Base-by-base conservation (phyloP, 768 basidiomycete species). In the Russula sp. region DNA sequence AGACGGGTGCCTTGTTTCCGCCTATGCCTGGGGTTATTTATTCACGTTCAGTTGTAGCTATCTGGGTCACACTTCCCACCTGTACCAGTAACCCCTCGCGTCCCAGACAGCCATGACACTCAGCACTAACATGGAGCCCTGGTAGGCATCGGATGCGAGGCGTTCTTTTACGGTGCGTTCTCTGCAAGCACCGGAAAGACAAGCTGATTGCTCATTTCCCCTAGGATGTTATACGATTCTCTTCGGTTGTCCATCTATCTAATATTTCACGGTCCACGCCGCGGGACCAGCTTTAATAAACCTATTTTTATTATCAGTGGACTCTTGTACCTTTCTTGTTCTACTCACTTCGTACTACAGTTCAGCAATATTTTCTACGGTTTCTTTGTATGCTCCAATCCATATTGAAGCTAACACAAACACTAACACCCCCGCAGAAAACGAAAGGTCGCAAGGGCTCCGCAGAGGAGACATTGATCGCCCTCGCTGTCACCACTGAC, bases 111-210 rank as follows among this genome's bases (percentile, higher is more conserved):
- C 22, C 18, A 76, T 75, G 73, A 44, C 36, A 24, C 72, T 77
- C 48, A 61, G 69, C 1, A 69, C 62, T 16, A 73, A 77, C 58
- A 18, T 78, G 1, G 73, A 40, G 73, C 75, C 14, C 64, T 79
- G 54, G 70, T 77, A 51, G 77, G 77, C 28, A 78, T 78, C 55
- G 73, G 61, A 2, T 76, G 72, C 65, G 78, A 79, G 63, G 71
- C 75, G 0, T 70, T 70, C 18, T 65, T 78, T 16, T 79, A 75
- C 70, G 78, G 78, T 77, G 36, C 38, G 67, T 64, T 0, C 30
- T 18, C 13, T 10, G 6, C 48, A 70, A 6, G 72, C 74, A 55
- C 74, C 73, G 60, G 71, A 20, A 16, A n/a, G 26, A 32, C 10
- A 22, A 30, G n/a, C 18, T 24, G 28, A 18, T 9, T 13, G 5